Percentiles rank a stretch among this genome's conserved stretches.
Evolutionary conservation across 1,284 basidiomycete genomes (phyloP).

Genomic region (Heterobasidion occidentale): DNA sequence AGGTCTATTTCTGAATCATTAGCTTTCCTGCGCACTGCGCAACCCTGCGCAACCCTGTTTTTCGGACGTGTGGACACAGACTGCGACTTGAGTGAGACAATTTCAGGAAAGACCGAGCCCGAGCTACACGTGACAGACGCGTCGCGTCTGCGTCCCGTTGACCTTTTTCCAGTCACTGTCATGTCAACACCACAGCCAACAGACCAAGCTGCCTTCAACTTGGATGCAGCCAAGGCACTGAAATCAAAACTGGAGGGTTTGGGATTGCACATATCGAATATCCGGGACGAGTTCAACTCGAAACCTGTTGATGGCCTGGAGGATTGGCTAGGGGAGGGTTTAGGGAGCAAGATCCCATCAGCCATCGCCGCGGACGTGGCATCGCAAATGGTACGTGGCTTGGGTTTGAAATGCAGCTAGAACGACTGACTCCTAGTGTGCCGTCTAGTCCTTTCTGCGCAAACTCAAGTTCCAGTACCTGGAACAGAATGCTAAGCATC

Average conservation of each 20-base stretch:
- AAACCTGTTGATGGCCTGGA: neutral
- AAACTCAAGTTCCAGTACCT: constrained; percentile 82
- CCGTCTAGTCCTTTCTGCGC: constrained; percentile 30
- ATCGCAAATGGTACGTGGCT: constrained; percentile 34
- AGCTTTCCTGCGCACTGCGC: too few relatives aligned
- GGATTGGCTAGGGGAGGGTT: neutral
- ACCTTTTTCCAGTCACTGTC: neutral
- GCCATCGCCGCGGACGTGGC: constrained; percentile 38
- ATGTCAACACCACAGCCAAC: neutral
- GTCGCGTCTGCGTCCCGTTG: neutral
- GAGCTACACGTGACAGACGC: neutral
- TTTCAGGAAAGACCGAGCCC: too few relatives aligned
- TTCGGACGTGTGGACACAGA: too few relatives aligned
- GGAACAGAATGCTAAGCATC: constrained; percentile 82
- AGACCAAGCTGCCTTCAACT: neutral
- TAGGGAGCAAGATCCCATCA: constrained; percentile 21
- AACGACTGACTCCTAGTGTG: neutral
- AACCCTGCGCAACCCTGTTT: too few relatives aligned
- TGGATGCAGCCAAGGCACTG: neutral
- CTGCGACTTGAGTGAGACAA: too few relatives aligned
- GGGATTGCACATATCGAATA: neutral
- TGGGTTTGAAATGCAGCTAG: neutral
- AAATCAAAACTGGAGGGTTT: neutral
- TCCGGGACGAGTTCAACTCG: neutral
- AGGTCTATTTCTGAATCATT: too few relatives aligned